A percentile compares a stretch with the other conserved stretches of the same genome.
Conservation (phyloP, 2,329 filamentous ascomycete species). For the Paraphoma chrysanthemicola region DNA sequence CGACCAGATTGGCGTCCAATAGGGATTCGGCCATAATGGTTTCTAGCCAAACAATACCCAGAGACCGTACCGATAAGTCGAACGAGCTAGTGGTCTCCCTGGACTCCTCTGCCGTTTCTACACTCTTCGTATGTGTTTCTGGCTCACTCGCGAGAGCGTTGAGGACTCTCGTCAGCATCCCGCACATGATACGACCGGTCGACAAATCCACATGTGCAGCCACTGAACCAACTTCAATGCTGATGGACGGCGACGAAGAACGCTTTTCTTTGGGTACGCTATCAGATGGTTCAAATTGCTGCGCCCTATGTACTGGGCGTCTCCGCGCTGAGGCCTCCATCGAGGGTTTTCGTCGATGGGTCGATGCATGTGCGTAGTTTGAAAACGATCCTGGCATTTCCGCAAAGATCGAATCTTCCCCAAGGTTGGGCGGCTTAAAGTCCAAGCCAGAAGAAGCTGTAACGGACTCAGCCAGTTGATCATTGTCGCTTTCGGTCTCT, state of each 20-base stretch:
- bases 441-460: constrained; percentile 22
- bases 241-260: constrained; percentile 22
- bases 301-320: constrained; percentile 15
- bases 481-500: constrained; percentile 12
- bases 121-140: background rate
- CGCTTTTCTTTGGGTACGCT: constrained; percentile 19
- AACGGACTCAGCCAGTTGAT: constrained; percentile 8
- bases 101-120: constrained; percentile 1
- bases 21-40: constrained; percentile 34
- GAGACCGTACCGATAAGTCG: constrained; percentile 32
- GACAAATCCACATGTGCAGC: constrained; percentile 44
- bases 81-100: constrained; percentile 7
- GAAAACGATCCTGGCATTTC: constrained; percentile 58
- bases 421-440: constrained; percentile 39
- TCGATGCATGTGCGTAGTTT: constrained; percentile 53
- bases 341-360: constrained; percentile 34
- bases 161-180: constrained; percentile 34
- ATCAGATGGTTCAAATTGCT: constrained; percentile 4
- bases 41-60: constrained; percentile 43
- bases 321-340: constrained; percentile 29
- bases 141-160: constrained; percentile 24
- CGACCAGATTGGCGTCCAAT: constrained; percentile 3
- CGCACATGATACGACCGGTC: constrained; percentile 42
- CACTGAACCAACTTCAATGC: constrained; percentile 44
- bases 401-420: constrained; percentile 47